Conservation (phyloP, 257 asterid species). For the Mentha longifolia region DNA sequence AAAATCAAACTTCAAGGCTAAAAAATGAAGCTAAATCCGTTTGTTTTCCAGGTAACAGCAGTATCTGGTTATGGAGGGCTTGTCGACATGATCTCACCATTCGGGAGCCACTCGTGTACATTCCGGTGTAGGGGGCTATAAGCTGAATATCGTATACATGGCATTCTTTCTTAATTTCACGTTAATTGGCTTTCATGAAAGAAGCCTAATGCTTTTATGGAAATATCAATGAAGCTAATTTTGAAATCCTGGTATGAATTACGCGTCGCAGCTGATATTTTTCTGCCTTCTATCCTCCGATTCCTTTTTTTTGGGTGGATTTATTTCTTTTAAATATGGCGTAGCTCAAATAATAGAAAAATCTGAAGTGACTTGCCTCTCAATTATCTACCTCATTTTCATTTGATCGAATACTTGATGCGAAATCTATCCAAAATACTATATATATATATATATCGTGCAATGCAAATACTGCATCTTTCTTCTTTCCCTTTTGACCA, state of each 20-base stretch:
- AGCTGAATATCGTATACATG: conserved; percentile 14
- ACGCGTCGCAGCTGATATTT: background rate
- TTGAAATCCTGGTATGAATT: background rate
- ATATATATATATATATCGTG: too few species aligned
- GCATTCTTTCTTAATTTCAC: background rate
- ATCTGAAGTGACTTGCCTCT: too few species aligned
- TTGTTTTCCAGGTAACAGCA: conserved; percentile 63
- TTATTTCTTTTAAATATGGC: background rate
- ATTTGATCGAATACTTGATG: background rate
- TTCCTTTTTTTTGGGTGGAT: background rate
- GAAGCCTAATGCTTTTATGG: background rate
- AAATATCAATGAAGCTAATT: background rate
- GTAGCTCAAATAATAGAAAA: background rate
- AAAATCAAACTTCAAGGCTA: background rate
- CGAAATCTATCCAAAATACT: too few species aligned
- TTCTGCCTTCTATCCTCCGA: background rate
- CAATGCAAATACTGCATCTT: too few species aligned
- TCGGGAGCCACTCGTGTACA: conserved; percentile 88
- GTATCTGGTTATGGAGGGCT: conserved; percentile 93
- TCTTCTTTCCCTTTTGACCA: too few species aligned
- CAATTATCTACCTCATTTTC: background rate
- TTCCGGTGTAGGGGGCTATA: conserved; percentile 68
- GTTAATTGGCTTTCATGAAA: background rate
- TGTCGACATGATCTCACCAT: conserved; percentile 92
- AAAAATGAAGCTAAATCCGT: background rate